Conservation (phyloP, 202 grass and related monocot species). For the Hordeum pubiflorum region DNA sequence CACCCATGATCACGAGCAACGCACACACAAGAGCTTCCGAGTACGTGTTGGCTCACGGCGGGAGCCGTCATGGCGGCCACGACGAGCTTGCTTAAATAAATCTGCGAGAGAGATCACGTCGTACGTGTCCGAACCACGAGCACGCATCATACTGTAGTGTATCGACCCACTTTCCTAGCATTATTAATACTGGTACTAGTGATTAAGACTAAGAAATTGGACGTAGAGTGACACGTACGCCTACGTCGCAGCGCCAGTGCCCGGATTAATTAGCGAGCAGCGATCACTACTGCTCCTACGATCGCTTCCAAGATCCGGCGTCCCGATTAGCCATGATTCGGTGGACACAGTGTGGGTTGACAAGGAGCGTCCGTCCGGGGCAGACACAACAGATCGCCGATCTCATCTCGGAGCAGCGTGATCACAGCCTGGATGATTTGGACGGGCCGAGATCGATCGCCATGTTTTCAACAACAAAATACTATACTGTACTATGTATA, state of each 20-base stretch:
- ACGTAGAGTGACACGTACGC: neutral
- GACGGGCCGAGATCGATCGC: slow-evolving; percentile 17
- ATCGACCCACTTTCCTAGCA: too few species aligned
- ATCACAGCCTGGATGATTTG: slow-evolving; percentile 55
- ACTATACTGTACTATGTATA: too few species aligned
- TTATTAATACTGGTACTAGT: too few species aligned
- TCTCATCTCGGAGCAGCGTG: slow-evolving; percentile 21
- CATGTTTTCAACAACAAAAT: neutral
- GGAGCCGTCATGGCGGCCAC: too few species aligned
- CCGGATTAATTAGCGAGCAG: neutral
- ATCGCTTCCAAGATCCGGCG: neutral
- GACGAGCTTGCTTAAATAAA: too few species aligned
- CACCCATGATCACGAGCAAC: too few species aligned
- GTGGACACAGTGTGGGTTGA: slow-evolving; percentile 8
- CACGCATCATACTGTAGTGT: neutral
- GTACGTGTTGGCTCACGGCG: too few species aligned
- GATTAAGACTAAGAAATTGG: neutral
- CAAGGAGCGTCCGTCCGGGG: slow-evolving; percentile 10
- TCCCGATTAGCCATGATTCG: slow-evolving; percentile 9
- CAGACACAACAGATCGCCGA: neutral
- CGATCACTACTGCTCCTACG: neutral
- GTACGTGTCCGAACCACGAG: neutral
- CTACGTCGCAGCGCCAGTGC: neutral
- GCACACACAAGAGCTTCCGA: too few species aligned
- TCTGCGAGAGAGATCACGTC: too few species aligned